Conservation (phyloP, 441 rosid genomes). For the Syzygium malaccense region DNA sequence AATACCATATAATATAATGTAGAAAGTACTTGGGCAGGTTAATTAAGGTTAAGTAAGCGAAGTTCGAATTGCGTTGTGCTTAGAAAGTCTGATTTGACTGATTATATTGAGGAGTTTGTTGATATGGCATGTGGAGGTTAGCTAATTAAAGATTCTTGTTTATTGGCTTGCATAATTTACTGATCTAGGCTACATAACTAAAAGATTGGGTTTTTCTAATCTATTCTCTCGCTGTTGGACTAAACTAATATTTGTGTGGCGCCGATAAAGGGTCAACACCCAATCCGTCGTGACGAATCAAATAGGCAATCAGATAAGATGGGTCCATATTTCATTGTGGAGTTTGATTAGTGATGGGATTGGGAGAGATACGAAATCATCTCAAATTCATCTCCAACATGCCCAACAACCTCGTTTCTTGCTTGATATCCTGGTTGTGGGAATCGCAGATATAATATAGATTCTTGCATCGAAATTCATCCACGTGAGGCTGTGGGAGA, state of each 20-base stretch:
- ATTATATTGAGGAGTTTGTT: too few species aligned
- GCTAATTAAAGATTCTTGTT: not conserved
- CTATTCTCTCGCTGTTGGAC: too few species aligned
- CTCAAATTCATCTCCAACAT: not conserved
- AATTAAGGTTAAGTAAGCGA: not conserved
- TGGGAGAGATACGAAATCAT: not conserved
- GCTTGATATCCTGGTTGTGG: not conserved
- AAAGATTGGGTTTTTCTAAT: not conserved
- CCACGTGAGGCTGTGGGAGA: too few species aligned
- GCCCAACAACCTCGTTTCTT: not conserved
- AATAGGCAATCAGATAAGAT: not conserved
- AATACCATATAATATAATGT: not conserved
- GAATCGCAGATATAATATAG: too few species aligned
- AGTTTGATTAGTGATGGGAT: not conserved
- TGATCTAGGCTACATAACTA: not conserved
- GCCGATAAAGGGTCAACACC: not conserved
- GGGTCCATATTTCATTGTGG: not conserved
- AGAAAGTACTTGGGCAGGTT: too few species aligned
- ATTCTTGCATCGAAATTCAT: too few species aligned
- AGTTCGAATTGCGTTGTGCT: too few species aligned
- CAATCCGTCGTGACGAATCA: not conserved
- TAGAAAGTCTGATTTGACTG: too few species aligned
- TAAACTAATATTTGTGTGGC: not conserved
- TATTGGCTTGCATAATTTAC: not conserved
- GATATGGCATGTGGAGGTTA: too few species aligned